Conservation (phyloP, 768 basidiomycete genomes). For the Pisolithus orientalis region DNA sequence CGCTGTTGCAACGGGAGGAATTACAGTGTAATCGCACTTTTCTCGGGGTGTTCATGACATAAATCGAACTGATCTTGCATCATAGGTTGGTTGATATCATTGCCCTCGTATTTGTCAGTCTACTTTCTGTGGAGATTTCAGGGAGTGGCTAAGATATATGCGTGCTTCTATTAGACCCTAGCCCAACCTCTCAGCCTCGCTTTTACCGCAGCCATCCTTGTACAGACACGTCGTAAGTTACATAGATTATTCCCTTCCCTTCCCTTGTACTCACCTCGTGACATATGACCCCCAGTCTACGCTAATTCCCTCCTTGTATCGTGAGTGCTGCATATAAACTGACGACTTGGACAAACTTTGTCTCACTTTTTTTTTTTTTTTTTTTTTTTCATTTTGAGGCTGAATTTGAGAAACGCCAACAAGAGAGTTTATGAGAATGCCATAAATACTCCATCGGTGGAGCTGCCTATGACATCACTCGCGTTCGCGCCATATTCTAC, state of each 20-base stretch:
- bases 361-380: too few species aligned
- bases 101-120: conserved; percentile 18
- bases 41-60: background rate
- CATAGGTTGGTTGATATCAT: conserved; percentile 20
- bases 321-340: conserved; percentile 6
- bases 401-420: conserved; percentile 22
- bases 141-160: background rate
- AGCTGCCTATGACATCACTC: conserved; percentile 15
- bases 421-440: conserved; percentile 7
- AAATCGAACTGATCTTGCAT: background rate
- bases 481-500: conserved; percentile 18
- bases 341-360: background rate
- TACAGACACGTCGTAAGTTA: conserved; percentile 23
- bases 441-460: background rate
- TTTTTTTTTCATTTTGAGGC: background rate
- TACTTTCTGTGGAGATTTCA: too few species aligned
- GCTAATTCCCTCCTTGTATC: conserved; percentile 26
- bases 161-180: conserved; percentile 8
- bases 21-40: conserved; percentile 16
- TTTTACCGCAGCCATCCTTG: conserved; percentile 15
- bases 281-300: conserved; percentile 13
- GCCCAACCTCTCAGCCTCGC: conserved; percentile 13
- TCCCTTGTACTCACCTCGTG: background rate
- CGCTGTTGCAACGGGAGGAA: conserved; percentile 19
- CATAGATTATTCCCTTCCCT: too few species aligned